Evolutionary conservation across 202 grass and related monocot genomes (phyloP), one percentile per base, ranked within the genome.

Genomic region (Alloteropsis angusta): DNA sequence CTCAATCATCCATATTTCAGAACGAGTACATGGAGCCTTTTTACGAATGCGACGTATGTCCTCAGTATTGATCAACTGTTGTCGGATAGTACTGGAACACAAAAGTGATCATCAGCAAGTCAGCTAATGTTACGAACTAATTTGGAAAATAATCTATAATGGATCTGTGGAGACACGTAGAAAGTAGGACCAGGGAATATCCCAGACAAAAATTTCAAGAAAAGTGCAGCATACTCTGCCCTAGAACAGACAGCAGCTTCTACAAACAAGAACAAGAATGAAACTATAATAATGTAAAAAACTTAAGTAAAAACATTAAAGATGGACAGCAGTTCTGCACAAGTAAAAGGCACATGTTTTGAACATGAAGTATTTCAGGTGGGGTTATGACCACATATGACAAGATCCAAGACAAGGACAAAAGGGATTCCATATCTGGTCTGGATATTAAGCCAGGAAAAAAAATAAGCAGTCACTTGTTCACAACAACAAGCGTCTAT

Each of bases 1-100:
- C 88, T 93, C 87, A 25, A 99, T 96, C 70, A 96, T 91, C 96
- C 92, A 99, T 84, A 99, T 91, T 83, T 99, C 96, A 72, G 90
- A 86, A 80, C 92, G 90, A 60, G 96, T 96, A 47, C 96, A 99
- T 35, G 96, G 96, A 86, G 96, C 96, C 80, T 99, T 99, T 86
- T 91, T 99, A 39, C 96, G 92, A 71, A 99, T 74, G 57, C 96
- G 92, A n/a, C 88, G 79, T 89, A 99, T 93, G 80, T 99, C 96
- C 65, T 96, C 92, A 39, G 92, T 93, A 86, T 81, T 99, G 73
- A 99, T 89, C 80, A 99, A 84, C 76, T 99, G 96, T 80, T 99
- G 96, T 22, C 96, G 72, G 84, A 99, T 99, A 71, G 80, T 91
- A 74, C 96, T 99, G 82, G 38, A 81, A 34, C 80, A 92, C 61